A percentile compares a stretch with the other conserved stretches of the same genome.
Evolutionary conservation across 2,329 filamentous ascomycete genomes (phyloP).

Genomic region (Aspergillus sp.): DNA sequence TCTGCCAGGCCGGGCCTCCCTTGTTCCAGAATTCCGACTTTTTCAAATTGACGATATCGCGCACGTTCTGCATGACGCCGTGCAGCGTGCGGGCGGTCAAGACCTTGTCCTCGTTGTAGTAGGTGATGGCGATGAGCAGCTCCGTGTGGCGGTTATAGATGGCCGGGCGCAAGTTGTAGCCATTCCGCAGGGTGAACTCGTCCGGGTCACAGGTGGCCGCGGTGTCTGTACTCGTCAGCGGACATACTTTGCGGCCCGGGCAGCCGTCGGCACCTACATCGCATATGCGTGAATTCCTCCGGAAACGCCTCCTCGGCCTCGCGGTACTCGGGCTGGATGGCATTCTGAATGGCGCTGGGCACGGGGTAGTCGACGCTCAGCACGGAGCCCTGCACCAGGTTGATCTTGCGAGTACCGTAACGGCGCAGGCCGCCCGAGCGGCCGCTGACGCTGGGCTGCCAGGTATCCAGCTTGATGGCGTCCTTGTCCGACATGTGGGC

Average conservation of each 20-base stretch:
- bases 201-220: constrained; percentile 96
- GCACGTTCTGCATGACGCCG: constrained; percentile 98
- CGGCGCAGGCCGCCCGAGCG: constrained; percentile 65
- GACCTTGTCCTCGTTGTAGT: constrained; percentile 99
- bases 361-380: constrained; percentile 97
- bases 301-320: constrained; percentile 77
- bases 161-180: constrained; percentile 92
- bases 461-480: constrained; percentile 58
- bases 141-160: constrained; percentile 99
- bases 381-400: constrained; percentile 94
- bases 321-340: constrained; percentile 87
- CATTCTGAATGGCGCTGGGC: constrained; percentile 94
- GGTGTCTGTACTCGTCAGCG: constrained; percentile 58
- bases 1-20: constrained; percentile 97
- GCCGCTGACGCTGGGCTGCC: constrained; percentile 70
- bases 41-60: constrained; percentile 97
- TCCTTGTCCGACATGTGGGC: constrained; percentile 53
- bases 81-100: constrained; percentile 88
- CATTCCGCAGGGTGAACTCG: constrained; percentile 97
- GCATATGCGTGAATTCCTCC: constrained; percentile 96
- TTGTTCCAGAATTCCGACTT: constrained; percentile 99
- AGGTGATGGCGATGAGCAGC: constrained; percentile 93
- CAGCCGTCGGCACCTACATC: constrained; percentile 56
- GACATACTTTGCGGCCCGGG: neutral
- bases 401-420: constrained; percentile 93